A percentile compares a stretch with the other conserved stretches of the same genome.
These are phyloP conservation scores for Typha latifolia DNA, from an alignment of 176 grass and related monocot species.

Conservation along the genomic window DNA sequence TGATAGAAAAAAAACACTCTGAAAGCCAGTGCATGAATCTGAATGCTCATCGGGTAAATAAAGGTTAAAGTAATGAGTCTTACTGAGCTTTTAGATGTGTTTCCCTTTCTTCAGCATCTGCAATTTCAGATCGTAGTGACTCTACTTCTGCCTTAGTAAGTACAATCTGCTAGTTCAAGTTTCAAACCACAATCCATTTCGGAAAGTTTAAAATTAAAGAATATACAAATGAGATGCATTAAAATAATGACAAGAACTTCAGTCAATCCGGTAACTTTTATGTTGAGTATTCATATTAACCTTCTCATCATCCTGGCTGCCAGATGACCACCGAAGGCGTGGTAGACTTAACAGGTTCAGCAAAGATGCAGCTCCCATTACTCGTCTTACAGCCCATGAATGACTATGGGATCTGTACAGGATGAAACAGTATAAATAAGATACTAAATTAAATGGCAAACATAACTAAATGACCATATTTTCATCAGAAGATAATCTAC, in stretches of 20 bases:
- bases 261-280: background rate
- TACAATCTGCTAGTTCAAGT: conserved; percentile 31
- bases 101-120: conserved; percentile 72
- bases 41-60: background rate
- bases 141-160: conserved; percentile 78
- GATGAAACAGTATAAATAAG: conserved; percentile 4
- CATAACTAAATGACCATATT: background rate
- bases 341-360: conserved; percentile 60
- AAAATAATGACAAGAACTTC: conserved; percentile 7
- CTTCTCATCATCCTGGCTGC: conserved; percentile 70
- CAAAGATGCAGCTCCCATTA: conserved; percentile 70
- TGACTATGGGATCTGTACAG: conserved; percentile 25
- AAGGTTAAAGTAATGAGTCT: conserved; percentile 5
- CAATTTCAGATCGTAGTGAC: conserved; percentile 59
- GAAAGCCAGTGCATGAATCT: background rate
- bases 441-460: conserved; percentile 8
- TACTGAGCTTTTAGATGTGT: conserved; percentile 85
- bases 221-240: background rate
- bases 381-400: conserved; percentile 58
- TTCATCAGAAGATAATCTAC: conserved; percentile 5
- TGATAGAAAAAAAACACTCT: background rate
- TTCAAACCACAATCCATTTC: background rate
- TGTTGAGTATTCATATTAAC: conserved; percentile 19
- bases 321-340: conserved; percentile 59
- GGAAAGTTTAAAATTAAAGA: background rate